Evolutionary conservation across 495 filamentous ascomycete species (phyloP).

Genomic region (Aspergillus diversus): DNA sequence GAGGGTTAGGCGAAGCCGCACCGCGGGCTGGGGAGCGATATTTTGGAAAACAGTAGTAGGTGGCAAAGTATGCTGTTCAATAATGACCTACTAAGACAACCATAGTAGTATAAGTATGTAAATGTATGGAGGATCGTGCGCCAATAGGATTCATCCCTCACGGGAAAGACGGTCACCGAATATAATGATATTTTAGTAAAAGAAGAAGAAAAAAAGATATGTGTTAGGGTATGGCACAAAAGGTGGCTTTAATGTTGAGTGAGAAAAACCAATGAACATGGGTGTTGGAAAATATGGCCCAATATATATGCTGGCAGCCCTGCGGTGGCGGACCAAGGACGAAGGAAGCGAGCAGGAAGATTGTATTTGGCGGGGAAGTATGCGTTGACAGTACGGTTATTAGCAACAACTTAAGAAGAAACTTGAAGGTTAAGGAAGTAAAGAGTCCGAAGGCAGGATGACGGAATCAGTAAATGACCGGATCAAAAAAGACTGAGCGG

Average conservation of each 20-base stretch:
- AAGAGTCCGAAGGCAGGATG: background rate
- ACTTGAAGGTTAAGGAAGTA: background rate
- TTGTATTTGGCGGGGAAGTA: background rate
- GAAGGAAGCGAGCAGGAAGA: background rate
- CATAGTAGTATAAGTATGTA: conserved; percentile 14
- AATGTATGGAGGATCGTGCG: conserved; percentile 1
- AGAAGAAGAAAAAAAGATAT: background rate
- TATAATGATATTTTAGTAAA: background rate
- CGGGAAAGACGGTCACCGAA: background rate
- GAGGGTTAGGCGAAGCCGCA: background rate
- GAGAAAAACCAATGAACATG: conserved; percentile 1
- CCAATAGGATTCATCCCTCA: conserved; percentile 5
- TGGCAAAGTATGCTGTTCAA: conserved; percentile 21
- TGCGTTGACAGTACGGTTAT: background rate
- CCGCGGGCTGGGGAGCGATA: conserved; percentile 3
- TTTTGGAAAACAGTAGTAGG: conserved; percentile 7
- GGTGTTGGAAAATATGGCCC: background rate
- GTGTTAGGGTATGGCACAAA: background rate
- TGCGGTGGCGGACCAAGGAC: background rate
- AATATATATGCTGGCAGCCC: background rate
- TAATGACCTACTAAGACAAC: conserved; percentile 10
- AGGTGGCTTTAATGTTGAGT: background rate
- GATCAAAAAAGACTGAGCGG: conserved; percentile 10
- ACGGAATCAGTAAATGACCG: conserved; percentile 2
- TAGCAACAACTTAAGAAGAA: background rate